Evolutionary conservation across 2,329 filamentous ascomycete genomes (phyloP), one percentile per base, ranked within the genome.

Genomic region (Pyrenophora tritici-repentis): DNA sequence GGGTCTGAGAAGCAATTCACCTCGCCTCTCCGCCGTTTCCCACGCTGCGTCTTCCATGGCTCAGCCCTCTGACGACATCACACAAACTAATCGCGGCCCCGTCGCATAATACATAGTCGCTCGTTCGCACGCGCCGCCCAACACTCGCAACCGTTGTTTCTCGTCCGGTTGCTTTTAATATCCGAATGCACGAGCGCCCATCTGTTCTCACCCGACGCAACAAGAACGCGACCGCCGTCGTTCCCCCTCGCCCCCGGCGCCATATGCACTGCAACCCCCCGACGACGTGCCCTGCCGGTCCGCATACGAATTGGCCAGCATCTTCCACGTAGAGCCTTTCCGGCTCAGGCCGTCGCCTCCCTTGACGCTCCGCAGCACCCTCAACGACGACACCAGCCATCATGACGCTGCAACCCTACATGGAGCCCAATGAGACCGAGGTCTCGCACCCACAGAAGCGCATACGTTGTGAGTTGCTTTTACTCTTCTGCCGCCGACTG

Each of bases 381-480:
- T 58, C 60, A 61, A 58, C 47, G 51, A 56, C 57, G 49, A 52
- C 10, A 13, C 26, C 26, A 12, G 26, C 40, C 42, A 47, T 51
- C 46, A 61, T 59, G 56, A 35, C 56, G 43, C 39, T 55, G 47
- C 50, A 56, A 40, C 60, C 58, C 42, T 48, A 47, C 39, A 35
- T 52, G 41, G 58, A 67, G 47, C 60, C 61, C 42, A 75, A 76
- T 50, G 72, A 75, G 60, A 81, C 75, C 61, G 79, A 84, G 63
- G 76, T 81, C 53, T 82, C 83, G 36, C 83, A 81, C 56, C 81
- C 83, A 7, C 88, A 86, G 17, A 91, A 93, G 71, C 83, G 92
- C 70, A 86, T 94, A 74, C 83, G 94, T 85, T 97, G 52, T 55
- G 32, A 52, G 52, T 55, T 32, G 18, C n/a, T 17, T 31, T 29